Evolutionary conservation across 176 grass and related monocot species (phyloP).

Genomic region (Musa itinerans): DNA sequence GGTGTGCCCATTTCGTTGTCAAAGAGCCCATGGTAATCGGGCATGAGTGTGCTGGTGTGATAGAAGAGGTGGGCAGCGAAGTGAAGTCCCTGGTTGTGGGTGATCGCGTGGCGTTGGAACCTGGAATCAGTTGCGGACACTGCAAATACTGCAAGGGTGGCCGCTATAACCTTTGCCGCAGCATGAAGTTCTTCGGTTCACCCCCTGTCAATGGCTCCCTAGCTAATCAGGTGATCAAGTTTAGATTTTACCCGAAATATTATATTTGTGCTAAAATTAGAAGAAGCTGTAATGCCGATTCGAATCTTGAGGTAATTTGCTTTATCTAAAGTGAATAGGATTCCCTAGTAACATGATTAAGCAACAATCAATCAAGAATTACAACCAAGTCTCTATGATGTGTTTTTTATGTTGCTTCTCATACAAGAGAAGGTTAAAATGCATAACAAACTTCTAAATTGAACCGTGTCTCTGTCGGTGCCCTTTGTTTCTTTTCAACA

Average conservation of each 20-base stretch:
- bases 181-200: slow-evolving; percentile 80
- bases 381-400: not conserved
- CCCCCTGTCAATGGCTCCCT: slow-evolving; percentile 76
- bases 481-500: not conserved
- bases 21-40: slow-evolving; percentile 93
- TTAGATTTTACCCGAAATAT: not conserved
- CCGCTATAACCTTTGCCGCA: slow-evolving; percentile 81
- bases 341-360: not conserved
- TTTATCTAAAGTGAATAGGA: not conserved
- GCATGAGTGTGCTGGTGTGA: slow-evolving; percentile 80
- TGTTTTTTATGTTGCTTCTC: not conserved
- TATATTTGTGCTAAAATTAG: too few species aligned
- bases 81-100: slow-evolving; percentile 45
- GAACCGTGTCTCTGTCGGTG: not conserved
- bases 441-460: not conserved
- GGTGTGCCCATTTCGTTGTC: slow-evolving; percentile 74
- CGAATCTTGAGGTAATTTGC: not conserved
- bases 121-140: slow-evolving; percentile 74
- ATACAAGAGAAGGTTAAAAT: not conserved
- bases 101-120: slow-evolving; percentile 79
- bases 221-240: slow-evolving; percentile 45
- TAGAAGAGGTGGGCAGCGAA: slow-evolving; percentile 67
- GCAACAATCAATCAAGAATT: not conserved
- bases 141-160: slow-evolving; percentile 87
- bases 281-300: too few species aligned